Conservation (phyloP, 495 filamentous ascomycete genomes). For the Aspergillus panamensis region DNA sequence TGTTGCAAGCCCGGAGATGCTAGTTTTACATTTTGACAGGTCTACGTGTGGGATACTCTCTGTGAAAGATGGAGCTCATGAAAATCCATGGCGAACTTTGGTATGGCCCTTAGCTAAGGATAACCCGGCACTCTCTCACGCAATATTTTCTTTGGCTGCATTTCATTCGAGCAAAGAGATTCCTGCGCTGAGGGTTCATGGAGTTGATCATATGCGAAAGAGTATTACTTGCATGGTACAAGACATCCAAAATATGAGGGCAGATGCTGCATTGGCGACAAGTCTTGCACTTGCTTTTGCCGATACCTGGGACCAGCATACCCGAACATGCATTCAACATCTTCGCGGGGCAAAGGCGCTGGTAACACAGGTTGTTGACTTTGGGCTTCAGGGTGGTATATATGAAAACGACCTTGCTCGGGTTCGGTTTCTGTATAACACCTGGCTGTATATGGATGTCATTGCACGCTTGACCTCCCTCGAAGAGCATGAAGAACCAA, state of each 20-base stretch:
- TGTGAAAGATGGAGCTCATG: conserved; percentile 63
- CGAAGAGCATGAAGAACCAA: conserved; percentile 53
- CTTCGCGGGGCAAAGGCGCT: conserved; percentile 66
- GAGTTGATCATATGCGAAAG: conserved; percentile 69
- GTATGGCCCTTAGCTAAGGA: conserved; percentile 68
- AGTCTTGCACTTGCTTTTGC: conserved; percentile 72
- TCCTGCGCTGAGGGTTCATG: conserved; percentile 56
- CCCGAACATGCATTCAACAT: conserved; percentile 70
- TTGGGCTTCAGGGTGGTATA: conserved; percentile 33
- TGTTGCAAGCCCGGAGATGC: conserved; percentile 57
- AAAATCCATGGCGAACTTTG: conserved; percentile 76
- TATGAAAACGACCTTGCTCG: conserved; percentile 47
- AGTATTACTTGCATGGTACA: conserved; percentile 58
- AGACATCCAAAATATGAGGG: conserved; percentile 58
- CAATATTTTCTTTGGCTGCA: conserved; percentile 69
- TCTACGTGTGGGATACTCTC: conserved; percentile 76
- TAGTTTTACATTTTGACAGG: conserved; percentile 64
- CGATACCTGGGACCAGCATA: conserved; percentile 75
- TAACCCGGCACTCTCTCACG: conserved; percentile 69
- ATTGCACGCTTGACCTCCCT: conserved; percentile 70
- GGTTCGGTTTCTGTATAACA: conserved; percentile 70
- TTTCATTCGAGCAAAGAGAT: conserved; percentile 67
- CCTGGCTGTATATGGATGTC: conserved; percentile 81
- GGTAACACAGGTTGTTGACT: conserved; percentile 55
- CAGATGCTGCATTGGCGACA: conserved; percentile 68